phyloP scores from a whole-genome alignment of 345 rosid species.

The Sonneratia alba region DNA sequence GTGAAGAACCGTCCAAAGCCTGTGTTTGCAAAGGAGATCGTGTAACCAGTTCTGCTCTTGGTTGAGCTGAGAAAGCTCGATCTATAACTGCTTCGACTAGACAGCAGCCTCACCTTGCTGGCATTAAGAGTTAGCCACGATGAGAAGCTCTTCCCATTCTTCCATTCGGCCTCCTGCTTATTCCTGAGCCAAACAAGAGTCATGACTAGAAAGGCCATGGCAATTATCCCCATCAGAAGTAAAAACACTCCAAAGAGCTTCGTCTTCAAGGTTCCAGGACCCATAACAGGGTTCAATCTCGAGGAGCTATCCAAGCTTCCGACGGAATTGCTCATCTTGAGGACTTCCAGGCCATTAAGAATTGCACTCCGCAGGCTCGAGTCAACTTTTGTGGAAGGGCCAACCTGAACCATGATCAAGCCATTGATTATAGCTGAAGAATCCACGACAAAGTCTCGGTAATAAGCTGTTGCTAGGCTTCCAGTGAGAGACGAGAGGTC shows the following conservation, averaged over 20 bases:
- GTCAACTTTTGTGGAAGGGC: conserved; percentile 30
- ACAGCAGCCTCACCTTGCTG: no score
- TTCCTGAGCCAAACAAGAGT: conserved; percentile 36
- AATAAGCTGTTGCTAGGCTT: conserved; percentile 46
- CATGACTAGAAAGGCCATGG: conserved; percentile 32
- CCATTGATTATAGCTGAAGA: conserved; percentile 37
- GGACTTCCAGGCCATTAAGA: conserved; percentile 68
- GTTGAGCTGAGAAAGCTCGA: no score
- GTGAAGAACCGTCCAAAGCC: no score
- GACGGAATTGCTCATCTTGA: conserved; percentile 52
- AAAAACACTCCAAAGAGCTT: conserved; percentile 50
- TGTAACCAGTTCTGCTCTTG: no score
- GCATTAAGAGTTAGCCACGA: no score
- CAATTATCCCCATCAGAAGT: conserved; percentile 39
- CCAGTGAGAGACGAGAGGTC: conserved; percentile 46
- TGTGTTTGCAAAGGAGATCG: no score
- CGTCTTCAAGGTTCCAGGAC: conserved; percentile 14
- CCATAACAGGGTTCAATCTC: conserved; percentile 21
- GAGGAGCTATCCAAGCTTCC: conserved; percentile 50
- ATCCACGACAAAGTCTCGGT: conserved; percentile 25
- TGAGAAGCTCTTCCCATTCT: conserved; percentile 33
- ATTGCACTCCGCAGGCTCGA: conserved; percentile 45
- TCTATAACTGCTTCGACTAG: no score
- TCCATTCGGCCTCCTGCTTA: conserved; percentile 51
- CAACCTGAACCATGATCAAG: conserved; percentile 52